Conservation (phyloP, 331 rosid species). For the Malus hybrid region DNA sequence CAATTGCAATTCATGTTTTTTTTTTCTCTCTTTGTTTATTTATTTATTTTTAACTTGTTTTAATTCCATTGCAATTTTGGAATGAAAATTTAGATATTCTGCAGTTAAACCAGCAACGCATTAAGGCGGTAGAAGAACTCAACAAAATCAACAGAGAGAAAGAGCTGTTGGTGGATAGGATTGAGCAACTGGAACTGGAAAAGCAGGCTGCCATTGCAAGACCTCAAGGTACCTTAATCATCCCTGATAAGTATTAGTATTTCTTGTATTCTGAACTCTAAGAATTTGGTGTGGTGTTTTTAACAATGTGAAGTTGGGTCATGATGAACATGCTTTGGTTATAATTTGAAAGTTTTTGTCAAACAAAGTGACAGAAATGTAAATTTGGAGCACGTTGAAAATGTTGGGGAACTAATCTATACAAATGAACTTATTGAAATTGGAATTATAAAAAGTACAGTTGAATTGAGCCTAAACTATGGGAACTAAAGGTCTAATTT, state of each 20-base stretch:
- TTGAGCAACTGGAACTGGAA: constrained; percentile 50
- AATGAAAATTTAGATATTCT: constrained; percentile 40
- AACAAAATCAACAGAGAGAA: constrained; percentile 47
- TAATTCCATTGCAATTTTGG: too few relatives aligned
- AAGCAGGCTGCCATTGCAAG: constrained; percentile 36
- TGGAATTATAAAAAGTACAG: not conserved
- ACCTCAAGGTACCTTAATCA: constrained; percentile 26
- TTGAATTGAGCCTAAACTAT: not conserved
- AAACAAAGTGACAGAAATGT: not conserved
- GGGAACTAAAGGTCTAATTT: not conserved
- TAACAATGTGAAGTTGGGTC: not conserved
- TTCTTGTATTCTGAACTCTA: not conserved
- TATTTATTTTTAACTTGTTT: not conserved
- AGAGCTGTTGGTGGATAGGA: constrained; percentile 33
- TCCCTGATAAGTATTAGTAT: not conserved
- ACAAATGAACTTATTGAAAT: not conserved
- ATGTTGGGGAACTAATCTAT: not conserved
- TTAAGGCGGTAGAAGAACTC: constrained; percentile 55
- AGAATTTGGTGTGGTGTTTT: not conserved
- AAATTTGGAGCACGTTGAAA: not conserved
- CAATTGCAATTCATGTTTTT: not conserved
- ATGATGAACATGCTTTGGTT: not conserved
- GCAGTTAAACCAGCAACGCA: constrained; percentile 58
- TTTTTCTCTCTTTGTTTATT: not conserved
- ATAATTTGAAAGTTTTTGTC: not conserved